Percentiles rank a stretch among this genome's conserved stretches.
Conservation (phyloP, 1,284 basidiomycete species). For the Ganoderma multipileum region DNA sequence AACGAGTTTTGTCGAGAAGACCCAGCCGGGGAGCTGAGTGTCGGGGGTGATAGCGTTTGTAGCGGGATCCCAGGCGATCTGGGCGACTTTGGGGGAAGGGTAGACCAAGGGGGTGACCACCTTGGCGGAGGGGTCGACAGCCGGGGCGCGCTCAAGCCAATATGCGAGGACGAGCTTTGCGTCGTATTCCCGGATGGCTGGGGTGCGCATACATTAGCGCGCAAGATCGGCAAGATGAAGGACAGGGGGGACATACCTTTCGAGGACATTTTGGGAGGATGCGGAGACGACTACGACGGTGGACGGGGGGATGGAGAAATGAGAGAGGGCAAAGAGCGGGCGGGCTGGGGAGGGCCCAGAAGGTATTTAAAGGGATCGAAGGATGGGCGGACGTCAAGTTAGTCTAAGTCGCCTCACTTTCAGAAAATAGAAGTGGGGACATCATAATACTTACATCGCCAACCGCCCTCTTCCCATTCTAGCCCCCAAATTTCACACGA, state of each 20-base stretch:
- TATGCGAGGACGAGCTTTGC: constrained; percentile 94
- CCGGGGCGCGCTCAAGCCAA: constrained; percentile 89
- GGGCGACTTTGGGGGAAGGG: constrained; percentile 77
- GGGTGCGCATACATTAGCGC: constrained; percentile 10
- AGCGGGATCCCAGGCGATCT: constrained; percentile 87
- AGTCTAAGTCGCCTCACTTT: constrained; percentile 33
- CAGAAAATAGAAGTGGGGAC: constrained; percentile 33
- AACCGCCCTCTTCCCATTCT: constrained; percentile 16
- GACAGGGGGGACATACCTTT: constrained; percentile 37
- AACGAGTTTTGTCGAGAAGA: constrained; percentile 88
- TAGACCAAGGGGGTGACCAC: constrained; percentile 70
- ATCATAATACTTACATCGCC: constrained; percentile 19
- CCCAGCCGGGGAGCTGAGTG: constrained; percentile 82
- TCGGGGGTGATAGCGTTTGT: constrained; percentile 86
- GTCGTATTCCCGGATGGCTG: constrained; percentile 93
- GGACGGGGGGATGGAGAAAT: constrained; percentile 13
- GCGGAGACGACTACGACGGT: constrained; percentile 10
- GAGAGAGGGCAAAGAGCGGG: constrained; percentile 18
- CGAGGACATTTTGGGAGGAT: constrained; percentile 41
- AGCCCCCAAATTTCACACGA: constrained; percentile 34
- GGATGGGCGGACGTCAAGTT: constrained; percentile 21
- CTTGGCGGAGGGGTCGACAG: constrained; percentile 56
- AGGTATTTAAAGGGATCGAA: constrained; percentile 30
- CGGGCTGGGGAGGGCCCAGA: not conserved
- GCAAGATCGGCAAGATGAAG: not conserved